Evolutionary conservation across 768 basidiomycete genomes (phyloP), one percentile per base, ranked within the genome.

Genomic region (Boletus reticulatus): DNA sequence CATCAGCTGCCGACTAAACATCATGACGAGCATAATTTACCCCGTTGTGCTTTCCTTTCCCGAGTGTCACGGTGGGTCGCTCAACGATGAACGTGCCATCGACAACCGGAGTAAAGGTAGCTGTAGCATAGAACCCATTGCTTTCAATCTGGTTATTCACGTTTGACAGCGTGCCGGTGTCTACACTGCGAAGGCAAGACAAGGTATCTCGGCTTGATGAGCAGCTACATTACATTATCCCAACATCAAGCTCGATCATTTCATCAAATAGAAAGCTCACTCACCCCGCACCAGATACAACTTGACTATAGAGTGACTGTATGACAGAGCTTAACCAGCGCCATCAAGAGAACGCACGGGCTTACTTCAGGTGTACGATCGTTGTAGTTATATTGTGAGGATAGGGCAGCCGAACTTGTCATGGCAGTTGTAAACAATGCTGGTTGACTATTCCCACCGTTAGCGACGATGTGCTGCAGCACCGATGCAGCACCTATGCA

Each of bases 381-480:
- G 48, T 80, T 72, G 57, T 70, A 82, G 2, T 58, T 47, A 52
- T 80, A 81, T 48, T 81, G 80, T 0, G 78, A 73, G 0, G 80
- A 76, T 4, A 81, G 55, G 55, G 67, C 79, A 0, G 62, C 65
- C 0, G 80, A 82, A 59, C 78, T 80, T 13, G 76, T 69, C 9
- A 81, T 79, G 1, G 73, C 79, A n/a, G 58, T 69, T 43, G 70
- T 63, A 62, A 81, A 82, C 0, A 81, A 66, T 6, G 74, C 72
- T 1, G 80, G 79, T 9, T 67, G 57, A 1, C 79, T 81, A 32
- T 73, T 68, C n/a, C 80, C 80, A 14, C 69, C 71, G 37, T 80
- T 67, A 7, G 80, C 80, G 32, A 81, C 62, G 1, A 80, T 50
- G 31, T 82, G 80, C 50, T 81, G 80, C 9, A 81, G 34, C 7